Conservation (phyloP, 257 asterid genomes). For the Solanum sparsipilum region DNA sequence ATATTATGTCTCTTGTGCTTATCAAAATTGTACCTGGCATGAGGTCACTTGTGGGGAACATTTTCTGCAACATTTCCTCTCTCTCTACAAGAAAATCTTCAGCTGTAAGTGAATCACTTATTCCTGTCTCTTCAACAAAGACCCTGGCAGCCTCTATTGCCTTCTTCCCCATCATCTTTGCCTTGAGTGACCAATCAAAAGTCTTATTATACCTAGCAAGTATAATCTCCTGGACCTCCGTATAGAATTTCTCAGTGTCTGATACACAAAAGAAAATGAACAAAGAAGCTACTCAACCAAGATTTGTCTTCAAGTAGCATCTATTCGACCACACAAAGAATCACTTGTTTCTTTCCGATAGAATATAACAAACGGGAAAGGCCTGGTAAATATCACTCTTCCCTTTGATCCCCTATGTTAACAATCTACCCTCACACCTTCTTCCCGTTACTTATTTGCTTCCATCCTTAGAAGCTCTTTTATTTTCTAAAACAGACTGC, state of each 20-base stretch:
- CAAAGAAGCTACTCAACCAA: not conserved
- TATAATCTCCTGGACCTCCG: constrained; percentile 83
- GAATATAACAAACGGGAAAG: not conserved
- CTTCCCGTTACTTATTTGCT: not conserved
- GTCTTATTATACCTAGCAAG: constrained; percentile 77
- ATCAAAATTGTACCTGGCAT: constrained; percentile 64
- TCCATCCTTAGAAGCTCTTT: not conserved
- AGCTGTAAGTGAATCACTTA: constrained; percentile 60
- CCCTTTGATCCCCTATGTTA: not conserved
- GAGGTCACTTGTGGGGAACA: constrained; percentile 83
- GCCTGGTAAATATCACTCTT: not conserved
- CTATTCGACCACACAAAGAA: not conserved
- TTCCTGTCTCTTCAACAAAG: constrained; percentile 83
- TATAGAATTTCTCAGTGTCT: constrained; percentile 94
- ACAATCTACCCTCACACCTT: not conserved
- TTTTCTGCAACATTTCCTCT: constrained; percentile 58
- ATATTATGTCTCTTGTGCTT: not conserved
- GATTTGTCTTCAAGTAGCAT: not conserved
- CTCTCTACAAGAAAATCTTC: constrained; percentile 90
- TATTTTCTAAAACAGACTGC: not conserved
- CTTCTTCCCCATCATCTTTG: constrained; percentile 97
- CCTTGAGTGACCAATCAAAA: constrained; percentile 95
- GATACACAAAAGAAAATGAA: constrained; percentile 10
- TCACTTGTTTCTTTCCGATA: not conserved
- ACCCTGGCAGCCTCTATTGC: constrained; percentile 94